Percentiles rank a stretch among this genome's conserved stretches.
These are phyloP conservation scores for Calcarisporium arbuscula DNA, from an alignment of 2,329 filamentous ascomycete species.

Conservation along the genomic window DNA sequence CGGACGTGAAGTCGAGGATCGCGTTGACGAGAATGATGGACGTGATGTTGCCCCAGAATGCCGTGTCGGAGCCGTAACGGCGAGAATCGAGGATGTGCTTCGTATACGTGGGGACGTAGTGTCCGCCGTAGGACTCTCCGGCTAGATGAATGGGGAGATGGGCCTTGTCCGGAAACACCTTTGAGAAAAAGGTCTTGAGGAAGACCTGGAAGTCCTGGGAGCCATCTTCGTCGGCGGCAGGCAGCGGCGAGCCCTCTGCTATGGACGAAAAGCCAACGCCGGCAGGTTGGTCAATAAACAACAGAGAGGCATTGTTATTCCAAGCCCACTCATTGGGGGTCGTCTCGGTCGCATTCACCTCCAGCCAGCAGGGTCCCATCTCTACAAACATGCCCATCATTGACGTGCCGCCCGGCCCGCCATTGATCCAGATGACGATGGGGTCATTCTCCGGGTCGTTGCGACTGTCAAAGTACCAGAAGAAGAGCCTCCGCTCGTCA, in stretches of 20 bases:
- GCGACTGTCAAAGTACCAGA: constrained; percentile 21
- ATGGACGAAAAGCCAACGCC: constrained; percentile 52
- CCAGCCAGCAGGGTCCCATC: constrained; percentile 12
- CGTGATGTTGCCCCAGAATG: constrained; percentile 61
- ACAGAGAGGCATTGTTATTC: constrained; percentile 25
- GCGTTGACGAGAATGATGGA: constrained; percentile 13
- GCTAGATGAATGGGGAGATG: constrained; percentile 37
- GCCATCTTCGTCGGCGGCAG: constrained; percentile 32
- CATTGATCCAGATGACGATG: constrained; percentile 44
- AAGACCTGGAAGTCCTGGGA: constrained; percentile 43
- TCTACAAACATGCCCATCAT: constrained; percentile 11
- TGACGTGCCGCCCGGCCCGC: constrained; percentile 12
- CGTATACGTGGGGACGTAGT: constrained; percentile 29
- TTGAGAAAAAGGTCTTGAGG: constrained; percentile 38
- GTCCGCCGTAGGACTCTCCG: constrained; percentile 30
- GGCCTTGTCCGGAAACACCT: constrained; percentile 33
- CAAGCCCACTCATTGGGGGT: constrained; percentile 12
- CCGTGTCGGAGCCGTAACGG: constrained; percentile 4
- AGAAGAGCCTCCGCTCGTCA: constrained; percentile 14
- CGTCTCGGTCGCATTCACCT: constrained; percentile 1
- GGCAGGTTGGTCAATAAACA: constrained; percentile 45
- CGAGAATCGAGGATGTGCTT: constrained; percentile 12
- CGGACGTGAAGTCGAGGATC: constrained; percentile 9
- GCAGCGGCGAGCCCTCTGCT: constrained; percentile 15
- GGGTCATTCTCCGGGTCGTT: constrained; percentile 16